These are phyloP conservation scores for Streptanthus diversifolius DNA, from an alignment of 345 rosid genomes.

Conservation along the genomic window DNA sequence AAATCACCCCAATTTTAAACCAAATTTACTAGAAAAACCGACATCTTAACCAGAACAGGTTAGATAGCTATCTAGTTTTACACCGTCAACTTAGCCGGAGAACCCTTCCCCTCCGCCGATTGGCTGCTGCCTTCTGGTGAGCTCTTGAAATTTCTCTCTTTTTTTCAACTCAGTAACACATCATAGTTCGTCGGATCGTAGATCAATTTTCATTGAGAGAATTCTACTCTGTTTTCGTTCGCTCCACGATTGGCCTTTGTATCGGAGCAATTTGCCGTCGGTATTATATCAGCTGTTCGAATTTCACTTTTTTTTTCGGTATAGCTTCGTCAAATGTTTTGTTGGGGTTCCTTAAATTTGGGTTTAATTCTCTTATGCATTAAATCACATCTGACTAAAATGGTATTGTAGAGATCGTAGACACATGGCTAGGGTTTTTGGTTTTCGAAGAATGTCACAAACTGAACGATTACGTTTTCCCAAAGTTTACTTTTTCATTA, in stretches of 20 bases:
- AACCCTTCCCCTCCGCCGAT: not conserved
- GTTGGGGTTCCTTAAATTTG: not conserved
- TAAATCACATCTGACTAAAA: not conserved
- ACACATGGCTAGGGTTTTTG: conserved; percentile 19
- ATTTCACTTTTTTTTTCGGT: not conserved
- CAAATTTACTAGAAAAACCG: not conserved
- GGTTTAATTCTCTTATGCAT: not conserved
- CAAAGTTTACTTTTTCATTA: not conserved
- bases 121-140: not conserved
- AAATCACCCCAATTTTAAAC: not conserved
- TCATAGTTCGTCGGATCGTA: not conserved
- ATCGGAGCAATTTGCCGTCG: not conserved
- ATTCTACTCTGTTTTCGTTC: not conserved
- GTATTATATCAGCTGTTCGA: not conserved
- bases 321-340: not conserved
- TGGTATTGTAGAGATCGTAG: not conserved
- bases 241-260: not conserved
- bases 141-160: not conserved
- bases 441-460: not conserved
- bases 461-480: not conserved
- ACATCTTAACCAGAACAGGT: not conserved
- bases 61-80: not conserved
- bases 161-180: not conserved
- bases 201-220: not conserved
- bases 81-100: conserved; percentile 12